Conservation (phyloP, 495 filamentous ascomycete species). For the Chaetomidium leptoderma region DNA sequence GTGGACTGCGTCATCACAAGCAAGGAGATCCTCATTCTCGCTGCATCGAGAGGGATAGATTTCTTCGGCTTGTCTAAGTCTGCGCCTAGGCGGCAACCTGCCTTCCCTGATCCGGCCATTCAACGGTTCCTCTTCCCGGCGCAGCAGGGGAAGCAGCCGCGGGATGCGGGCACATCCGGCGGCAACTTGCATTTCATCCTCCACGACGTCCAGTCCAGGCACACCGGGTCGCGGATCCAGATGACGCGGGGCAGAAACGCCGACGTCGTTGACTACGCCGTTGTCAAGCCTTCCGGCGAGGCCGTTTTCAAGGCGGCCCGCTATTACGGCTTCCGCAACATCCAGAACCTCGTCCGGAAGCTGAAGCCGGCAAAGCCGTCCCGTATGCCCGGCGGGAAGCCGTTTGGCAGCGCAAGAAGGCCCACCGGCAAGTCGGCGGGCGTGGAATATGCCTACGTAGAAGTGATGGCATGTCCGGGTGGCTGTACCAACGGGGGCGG, state of each 20-base stretch:
- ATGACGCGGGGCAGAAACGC: conserved; percentile 76
- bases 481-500: conserved; percentile 97
- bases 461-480: conserved; percentile 98
- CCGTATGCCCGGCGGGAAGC: conserved; percentile 69
- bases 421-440: conserved; percentile 40
- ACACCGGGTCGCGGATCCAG: conserved; percentile 64
- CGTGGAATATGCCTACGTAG: conserved; percentile 79
- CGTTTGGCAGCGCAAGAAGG: conserved; percentile 43
- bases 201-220: conserved; percentile 58
- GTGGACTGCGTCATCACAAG: conserved; percentile 97
- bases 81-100: conserved; percentile 36
- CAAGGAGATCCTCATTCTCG: conserved; percentile 84
- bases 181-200: conserved; percentile 85
- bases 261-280: conserved; percentile 79
- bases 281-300: conserved; percentile 52
- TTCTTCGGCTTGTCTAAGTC: conserved; percentile 64
- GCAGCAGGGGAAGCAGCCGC: conserved; percentile 23
- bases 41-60: conserved; percentile 68
- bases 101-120: conserved; percentile 68
- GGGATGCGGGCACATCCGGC: conserved; percentile 69
- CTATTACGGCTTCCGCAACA: conserved; percentile 96
- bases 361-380: conserved; percentile 73
- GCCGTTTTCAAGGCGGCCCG: conserved; percentile 74
- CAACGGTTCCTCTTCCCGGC: conserved; percentile 65
- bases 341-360: conserved; percentile 89